A percentile compares a stretch with the other conserved stretches of the same genome.
phyloP scores from a whole-genome alignment of 2,329 filamentous ascomycete species.

The Pyrenochaeta sp. region DNA sequence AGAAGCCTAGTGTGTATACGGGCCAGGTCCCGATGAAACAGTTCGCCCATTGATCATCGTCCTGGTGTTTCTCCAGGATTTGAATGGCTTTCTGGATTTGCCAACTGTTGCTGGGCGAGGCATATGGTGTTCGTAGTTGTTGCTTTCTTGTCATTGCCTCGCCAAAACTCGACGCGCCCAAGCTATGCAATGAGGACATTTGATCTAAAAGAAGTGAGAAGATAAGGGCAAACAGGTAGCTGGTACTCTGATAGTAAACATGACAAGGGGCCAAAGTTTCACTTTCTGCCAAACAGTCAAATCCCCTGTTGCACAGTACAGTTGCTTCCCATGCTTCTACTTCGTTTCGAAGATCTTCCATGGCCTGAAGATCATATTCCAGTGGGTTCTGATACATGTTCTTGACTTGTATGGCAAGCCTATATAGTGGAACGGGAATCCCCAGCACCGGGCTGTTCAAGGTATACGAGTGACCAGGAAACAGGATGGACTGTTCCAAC shows the following conservation, averaged over 20 bases:
- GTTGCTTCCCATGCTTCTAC: constrained; percentile 20
- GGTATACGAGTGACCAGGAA: constrained; percentile 13
- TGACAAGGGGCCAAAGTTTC: constrained; percentile 4
- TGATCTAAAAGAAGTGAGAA: constrained; percentile 22
- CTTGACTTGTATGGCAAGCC: constrained; percentile 18
- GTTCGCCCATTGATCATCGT: constrained; percentile 12
- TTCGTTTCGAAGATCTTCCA: constrained; percentile 11
- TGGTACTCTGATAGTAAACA: constrained; percentile 13
- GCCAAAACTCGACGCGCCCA: too few species aligned
- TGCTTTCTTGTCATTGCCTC: not conserved
- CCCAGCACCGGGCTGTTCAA: constrained; percentile 27
- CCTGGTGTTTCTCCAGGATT: constrained; percentile 9
- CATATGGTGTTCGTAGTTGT: constrained; percentile 2
- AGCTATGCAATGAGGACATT: not conserved
- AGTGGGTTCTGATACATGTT: constrained; percentile 14
- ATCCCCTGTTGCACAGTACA: constrained; percentile 9
- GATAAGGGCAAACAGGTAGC: constrained; percentile 21
- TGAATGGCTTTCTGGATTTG: constrained; percentile 15
- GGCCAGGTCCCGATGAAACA: constrained; percentile 24
- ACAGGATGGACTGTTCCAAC: constrained; percentile 12
- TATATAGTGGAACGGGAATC: constrained; percentile 18
- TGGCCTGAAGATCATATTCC: not conserved
- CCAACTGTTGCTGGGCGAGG: constrained; percentile 11
- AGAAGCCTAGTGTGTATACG: constrained; percentile 20
- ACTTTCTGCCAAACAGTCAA: constrained; percentile 7